Conservation (phyloP, 352 stramenopile genomes). For the Globisporangium emineosum region DNA sequence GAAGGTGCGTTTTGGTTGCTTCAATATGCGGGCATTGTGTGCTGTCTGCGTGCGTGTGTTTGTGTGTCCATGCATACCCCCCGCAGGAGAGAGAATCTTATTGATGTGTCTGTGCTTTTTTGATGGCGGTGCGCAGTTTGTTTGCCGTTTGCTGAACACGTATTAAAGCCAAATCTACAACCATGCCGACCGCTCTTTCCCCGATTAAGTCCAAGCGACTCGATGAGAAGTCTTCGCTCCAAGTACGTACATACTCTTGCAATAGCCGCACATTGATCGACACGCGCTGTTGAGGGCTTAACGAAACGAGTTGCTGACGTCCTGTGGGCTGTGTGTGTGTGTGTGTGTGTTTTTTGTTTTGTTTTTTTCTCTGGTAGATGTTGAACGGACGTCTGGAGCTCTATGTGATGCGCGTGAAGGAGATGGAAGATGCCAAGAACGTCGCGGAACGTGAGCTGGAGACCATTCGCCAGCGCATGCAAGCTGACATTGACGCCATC, state of each 20-base stretch:
- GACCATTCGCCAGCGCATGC: constrained; percentile 77
- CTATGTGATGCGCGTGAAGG: constrained; percentile 82
- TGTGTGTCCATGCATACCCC: not conserved
- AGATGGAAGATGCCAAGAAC: constrained; percentile 76
- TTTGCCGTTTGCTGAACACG: not conserved
- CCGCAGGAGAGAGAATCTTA: too few relatives aligned
- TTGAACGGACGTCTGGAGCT: constrained; percentile 80
- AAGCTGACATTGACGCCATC: constrained; percentile 68
- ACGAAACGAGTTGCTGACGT: constrained; percentile 6
- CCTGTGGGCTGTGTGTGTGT: not conserved
- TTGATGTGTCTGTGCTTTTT: not conserved
- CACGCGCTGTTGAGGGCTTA: not conserved
- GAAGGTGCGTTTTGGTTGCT: not conserved
- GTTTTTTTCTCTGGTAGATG: constrained; percentile 35
- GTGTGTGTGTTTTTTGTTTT: too few relatives aligned
- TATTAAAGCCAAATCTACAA: constrained; percentile 1
- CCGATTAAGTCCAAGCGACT: constrained; percentile 85
- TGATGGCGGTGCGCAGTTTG: not conserved
- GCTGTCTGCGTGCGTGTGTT: not conserved
- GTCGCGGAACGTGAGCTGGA: constrained; percentile 74
- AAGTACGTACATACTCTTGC: constrained; percentile 29
- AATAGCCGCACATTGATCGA: constrained; percentile 11
- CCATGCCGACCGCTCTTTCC: constrained; percentile 60
- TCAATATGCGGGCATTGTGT: not conserved
- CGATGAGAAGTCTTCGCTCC: constrained; percentile 79